Percentiles rank a stretch among this genome's conserved stretches.
phyloP scores from a whole-genome alignment of 768 basidiomycete genomes.

The Cantharellus anzutake region DNA sequence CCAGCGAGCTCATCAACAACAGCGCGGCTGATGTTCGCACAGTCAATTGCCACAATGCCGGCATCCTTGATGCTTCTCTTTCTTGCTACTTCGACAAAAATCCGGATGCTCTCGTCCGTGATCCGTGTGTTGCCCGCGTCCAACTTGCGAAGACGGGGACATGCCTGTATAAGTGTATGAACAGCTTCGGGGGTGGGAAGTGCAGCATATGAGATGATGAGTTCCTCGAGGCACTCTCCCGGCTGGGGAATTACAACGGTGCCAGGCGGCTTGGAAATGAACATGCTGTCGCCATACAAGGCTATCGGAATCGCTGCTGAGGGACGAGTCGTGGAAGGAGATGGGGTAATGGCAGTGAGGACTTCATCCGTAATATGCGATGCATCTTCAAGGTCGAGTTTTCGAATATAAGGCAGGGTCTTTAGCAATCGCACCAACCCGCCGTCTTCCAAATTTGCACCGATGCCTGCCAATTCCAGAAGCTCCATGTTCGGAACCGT shows the following conservation, averaged over 20 bases:
- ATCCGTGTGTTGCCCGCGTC: conserved; percentile 73
- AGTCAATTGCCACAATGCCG: conserved; percentile 52
- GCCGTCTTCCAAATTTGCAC: conserved; percentile 43
- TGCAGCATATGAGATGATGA: conserved; percentile 49
- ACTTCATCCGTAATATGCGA: conserved; percentile 51
- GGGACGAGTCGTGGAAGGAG: conserved; percentile 2
- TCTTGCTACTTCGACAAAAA: conserved; percentile 42
- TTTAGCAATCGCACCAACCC: conserved; percentile 55
- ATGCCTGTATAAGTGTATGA: conserved; percentile 40
- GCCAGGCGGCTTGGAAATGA: not conserved
- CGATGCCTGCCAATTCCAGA: conserved; percentile 64
- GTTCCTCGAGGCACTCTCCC: conserved; percentile 51
- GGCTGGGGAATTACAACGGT: conserved; percentile 17
- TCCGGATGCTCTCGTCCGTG: conserved; percentile 35
- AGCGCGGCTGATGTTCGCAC: conserved; percentile 45
- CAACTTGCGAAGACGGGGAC: conserved; percentile 39
- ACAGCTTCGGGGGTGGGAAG: conserved; percentile 47
- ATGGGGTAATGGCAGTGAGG: conserved; percentile 43
- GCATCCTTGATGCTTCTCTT: conserved; percentile 32
- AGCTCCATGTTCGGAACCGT: conserved; percentile 53
- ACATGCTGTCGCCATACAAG: not conserved
- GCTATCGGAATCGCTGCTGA: not conserved
- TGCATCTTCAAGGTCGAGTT: conserved; percentile 77
- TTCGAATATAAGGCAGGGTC: conserved; percentile 50
- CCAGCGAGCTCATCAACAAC: conserved; percentile 39